phyloP scores from a whole-genome alignment of 495 filamentous ascomycete genomes.

The Xylaria nigripes region DNA sequence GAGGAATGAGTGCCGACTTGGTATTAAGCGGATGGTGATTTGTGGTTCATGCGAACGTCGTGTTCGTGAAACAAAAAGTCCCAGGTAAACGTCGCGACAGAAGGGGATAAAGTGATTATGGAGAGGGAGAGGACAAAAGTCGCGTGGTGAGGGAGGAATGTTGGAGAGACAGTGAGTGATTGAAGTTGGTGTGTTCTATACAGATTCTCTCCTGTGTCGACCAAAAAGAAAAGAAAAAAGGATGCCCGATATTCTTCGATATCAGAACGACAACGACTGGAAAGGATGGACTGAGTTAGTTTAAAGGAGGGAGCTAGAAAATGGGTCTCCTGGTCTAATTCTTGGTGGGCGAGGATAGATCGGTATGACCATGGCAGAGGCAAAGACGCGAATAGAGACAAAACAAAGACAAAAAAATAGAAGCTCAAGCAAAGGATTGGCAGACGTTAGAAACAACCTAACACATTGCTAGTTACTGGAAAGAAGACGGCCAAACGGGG shows the following conservation, averaged over 20 bases:
- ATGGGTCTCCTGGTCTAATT: neutral
- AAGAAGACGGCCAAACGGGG: neutral
- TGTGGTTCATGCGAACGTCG: neutral
- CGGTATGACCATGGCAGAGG: neutral
- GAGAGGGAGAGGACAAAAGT: neutral
- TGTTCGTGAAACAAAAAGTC: neutral
- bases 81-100: neutral
- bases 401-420: neutral
- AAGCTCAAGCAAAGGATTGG: neutral
- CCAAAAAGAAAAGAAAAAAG: neutral
- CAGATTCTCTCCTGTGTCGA: neutral
- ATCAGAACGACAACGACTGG: neutral
- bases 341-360: neutral
- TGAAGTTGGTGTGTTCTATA: constrained; percentile 2
- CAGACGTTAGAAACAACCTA: constrained; percentile 1
- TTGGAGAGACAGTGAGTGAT: neutral
- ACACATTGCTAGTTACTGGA: neutral
- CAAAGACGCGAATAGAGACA: neutral
- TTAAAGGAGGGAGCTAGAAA: neutral
- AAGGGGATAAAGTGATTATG: neutral
- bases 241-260: neutral
- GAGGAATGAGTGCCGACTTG: neutral
- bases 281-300: constrained; percentile 2
- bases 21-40: neutral
- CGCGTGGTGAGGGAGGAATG: neutral